A percentile compares a stretch with the other conserved stretches of the same genome.
Evolutionary conservation across 2,329 filamentous ascomycete genomes (phyloP).

Genomic region (Stachybotrys chlorohalonatus): DNA sequence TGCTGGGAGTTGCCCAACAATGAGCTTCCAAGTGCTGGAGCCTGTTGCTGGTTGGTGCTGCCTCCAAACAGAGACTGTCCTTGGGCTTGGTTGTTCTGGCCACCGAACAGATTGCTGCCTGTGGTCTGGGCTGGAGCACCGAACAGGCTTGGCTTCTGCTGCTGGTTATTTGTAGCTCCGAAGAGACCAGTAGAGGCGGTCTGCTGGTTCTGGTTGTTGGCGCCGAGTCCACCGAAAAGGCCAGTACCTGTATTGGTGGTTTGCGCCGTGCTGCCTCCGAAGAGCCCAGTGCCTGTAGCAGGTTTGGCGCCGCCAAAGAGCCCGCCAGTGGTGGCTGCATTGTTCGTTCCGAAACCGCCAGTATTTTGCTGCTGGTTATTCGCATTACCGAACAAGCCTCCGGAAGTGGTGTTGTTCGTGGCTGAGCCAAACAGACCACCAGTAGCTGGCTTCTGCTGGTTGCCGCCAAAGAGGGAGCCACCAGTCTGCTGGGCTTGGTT

Average conservation of each 20-base stretch:
- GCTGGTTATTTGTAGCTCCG: slow-evolving; percentile 28
- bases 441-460: slow-evolving; percentile 27
- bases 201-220: slow-evolving; percentile 26
- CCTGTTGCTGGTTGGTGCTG: slow-evolving; percentile 38
- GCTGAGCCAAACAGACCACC: slow-evolving; percentile 34
- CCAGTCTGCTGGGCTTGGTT: slow-evolving; percentile 20
- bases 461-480: slow-evolving; percentile 35
- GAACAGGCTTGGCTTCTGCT: slow-evolving; percentile 40
- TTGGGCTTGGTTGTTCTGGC: slow-evolving; percentile 34
- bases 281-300: slow-evolving; percentile 26
- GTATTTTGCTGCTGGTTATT: slow-evolving; percentile 30
- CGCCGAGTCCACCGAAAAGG: slow-evolving; percentile 32
- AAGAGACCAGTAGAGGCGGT: slow-evolving; percentile 40
- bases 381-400: slow-evolving; percentile 33
- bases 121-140: slow-evolving; percentile 34
- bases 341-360: slow-evolving; percentile 25
- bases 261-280: slow-evolving; percentile 22
- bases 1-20: slow-evolving; percentile 49
- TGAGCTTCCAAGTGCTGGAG: slow-evolving; percentile 37
- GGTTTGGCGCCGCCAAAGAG: slow-evolving; percentile 29
- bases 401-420: slow-evolving; percentile 22
- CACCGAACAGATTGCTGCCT: slow-evolving; percentile 46
- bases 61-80: slow-evolving; percentile 35
- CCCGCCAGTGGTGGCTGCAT: slow-evolving; percentile 19
- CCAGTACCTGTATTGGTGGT: slow-evolving; percentile 28